Conservation (phyloP, 768 basidiomycete genomes). For the Leccinum obscurum region DNA sequence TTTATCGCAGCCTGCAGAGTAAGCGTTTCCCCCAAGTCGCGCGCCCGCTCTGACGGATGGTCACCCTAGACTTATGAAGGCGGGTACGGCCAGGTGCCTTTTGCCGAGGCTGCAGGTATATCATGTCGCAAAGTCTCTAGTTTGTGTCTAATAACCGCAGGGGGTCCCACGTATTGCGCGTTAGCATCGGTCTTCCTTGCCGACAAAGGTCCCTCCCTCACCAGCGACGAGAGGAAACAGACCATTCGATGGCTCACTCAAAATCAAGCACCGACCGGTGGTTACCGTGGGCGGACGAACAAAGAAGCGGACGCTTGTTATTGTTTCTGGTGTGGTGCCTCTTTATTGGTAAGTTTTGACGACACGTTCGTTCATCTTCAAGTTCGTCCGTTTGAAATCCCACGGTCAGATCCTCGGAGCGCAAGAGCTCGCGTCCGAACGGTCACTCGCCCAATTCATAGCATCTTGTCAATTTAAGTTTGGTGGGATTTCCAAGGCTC, state of each 20-base stretch:
- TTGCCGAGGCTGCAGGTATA: constrained; percentile 82
- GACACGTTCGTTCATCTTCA: background rate
- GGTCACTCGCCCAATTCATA: constrained; percentile 62
- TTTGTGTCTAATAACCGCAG: constrained; percentile 37
- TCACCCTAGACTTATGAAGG: constrained; percentile 83
- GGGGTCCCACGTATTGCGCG: constrained; percentile 93
- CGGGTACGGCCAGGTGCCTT: constrained; percentile 82
- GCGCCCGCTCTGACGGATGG: background rate
- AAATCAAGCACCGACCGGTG: constrained; percentile 66
- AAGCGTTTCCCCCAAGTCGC: constrained; percentile 20
- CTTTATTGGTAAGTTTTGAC: constrained; percentile 57
- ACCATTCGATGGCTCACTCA: constrained; percentile 79
- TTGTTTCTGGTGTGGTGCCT: constrained; percentile 92
- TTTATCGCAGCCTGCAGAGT: constrained; percentile 79
- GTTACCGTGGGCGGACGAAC: constrained; percentile 85
- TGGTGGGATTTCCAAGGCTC: constrained; percentile 87
- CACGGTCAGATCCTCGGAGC: constrained; percentile 65
- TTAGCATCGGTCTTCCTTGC: constrained; percentile 70
- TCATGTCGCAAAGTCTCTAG: background rate
- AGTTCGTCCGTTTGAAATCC: background rate
- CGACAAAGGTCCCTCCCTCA: constrained; percentile 29
- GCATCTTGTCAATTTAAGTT: constrained; percentile 80
- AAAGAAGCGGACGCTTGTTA: constrained; percentile 94
- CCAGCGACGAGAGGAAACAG: constrained; percentile 40
- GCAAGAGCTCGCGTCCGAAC: constrained; percentile 53